These are phyloP conservation scores for Mycena rebaudengoi DNA, from an alignment of 768 basidiomycete genomes.

Conservation along the genomic window DNA sequence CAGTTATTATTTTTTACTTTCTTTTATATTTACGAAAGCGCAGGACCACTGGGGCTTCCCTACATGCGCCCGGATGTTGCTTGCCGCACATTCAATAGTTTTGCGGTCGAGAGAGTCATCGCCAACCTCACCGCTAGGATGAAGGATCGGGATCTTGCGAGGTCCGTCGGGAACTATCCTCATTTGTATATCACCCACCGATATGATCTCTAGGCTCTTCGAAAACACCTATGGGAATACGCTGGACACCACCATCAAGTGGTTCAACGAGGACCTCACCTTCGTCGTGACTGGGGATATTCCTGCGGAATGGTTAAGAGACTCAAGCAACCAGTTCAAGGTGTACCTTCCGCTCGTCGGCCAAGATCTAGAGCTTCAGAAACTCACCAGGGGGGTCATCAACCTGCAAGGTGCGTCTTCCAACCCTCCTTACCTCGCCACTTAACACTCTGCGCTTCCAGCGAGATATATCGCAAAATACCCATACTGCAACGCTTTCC, in stretches of 20 bases:
- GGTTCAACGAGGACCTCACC: constrained; percentile 57
- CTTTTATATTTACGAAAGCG: no score
- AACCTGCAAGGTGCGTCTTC: constrained; percentile 49
- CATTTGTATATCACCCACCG: background rate
- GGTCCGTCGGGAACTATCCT: constrained; percentile 23
- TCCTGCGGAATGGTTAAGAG: constrained; percentile 62
- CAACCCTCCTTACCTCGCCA: no score
- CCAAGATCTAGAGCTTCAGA: constrained; percentile 49
- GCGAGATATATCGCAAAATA: constrained; percentile 23
- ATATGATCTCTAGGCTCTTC: constrained; percentile 41
- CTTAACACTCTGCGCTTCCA: background rate
- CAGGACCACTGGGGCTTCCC: constrained; percentile 56
- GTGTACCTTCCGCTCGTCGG: constrained; percentile 53
- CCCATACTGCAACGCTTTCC: constrained; percentile 28
- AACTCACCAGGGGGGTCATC: constrained; percentile 60
- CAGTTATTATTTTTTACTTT: no score
- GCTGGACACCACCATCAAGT: constrained; percentile 64
- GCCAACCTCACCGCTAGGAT: constrained; percentile 54
- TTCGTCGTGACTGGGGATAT: constrained; percentile 64
- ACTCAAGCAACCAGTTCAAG: constrained; percentile 64
- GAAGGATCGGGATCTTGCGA: constrained; percentile 61
- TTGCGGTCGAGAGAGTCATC: constrained; percentile 61
- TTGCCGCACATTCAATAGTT: constrained; percentile 63
- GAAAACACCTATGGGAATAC: constrained; percentile 67
- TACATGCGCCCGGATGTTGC: constrained; percentile 57